Conservation (phyloP, 1,139 yeast genomes). For the Geotrichum klebahnii region DNA sequence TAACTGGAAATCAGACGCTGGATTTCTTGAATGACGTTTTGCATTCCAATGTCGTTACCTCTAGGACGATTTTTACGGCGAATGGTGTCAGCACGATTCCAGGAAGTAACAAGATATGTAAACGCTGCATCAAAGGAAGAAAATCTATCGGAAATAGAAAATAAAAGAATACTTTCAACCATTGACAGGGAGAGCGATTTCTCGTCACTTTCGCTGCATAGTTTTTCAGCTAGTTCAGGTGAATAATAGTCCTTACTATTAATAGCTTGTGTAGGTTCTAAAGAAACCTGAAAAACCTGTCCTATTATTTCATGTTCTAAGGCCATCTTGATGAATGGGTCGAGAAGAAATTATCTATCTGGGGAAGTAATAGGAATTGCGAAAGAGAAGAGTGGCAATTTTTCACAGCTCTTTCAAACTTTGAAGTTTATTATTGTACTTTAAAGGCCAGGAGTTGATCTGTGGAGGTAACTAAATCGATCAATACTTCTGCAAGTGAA, state of each 20-base stretch:
- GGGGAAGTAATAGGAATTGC: not conserved
- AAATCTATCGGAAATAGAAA: constrained; percentile 3
- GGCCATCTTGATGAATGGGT: constrained; percentile 1
- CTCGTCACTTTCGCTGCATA: constrained; percentile 21
- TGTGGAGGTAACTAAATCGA: too few species aligned
- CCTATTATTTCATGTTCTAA: constrained; percentile 23
- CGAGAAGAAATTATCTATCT: not conserved
- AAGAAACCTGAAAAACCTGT: constrained; percentile 26
- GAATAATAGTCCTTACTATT: constrained; percentile 14
- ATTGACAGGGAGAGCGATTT: not conserved
- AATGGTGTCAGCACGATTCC: constrained; percentile 11
- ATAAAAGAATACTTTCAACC: constrained; percentile 1
- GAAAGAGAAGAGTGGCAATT: not conserved
- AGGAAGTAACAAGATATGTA: constrained; percentile 1
- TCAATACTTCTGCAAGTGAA: too few species aligned
- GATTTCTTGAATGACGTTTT: not conserved
- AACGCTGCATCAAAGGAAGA: not conserved
- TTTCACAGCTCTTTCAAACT: not conserved
- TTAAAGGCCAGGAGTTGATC: not conserved
- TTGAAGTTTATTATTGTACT: not conserved
- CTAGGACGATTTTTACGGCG: constrained; percentile 1
- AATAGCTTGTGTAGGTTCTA: constrained; percentile 22
- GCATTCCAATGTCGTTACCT: not conserved
- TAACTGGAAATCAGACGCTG: constrained; percentile 9
- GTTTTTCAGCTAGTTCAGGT: constrained; percentile 23